Conservation (phyloP, 1,139 yeast genomes). For the Lipomyces yarrowii region DNA sequence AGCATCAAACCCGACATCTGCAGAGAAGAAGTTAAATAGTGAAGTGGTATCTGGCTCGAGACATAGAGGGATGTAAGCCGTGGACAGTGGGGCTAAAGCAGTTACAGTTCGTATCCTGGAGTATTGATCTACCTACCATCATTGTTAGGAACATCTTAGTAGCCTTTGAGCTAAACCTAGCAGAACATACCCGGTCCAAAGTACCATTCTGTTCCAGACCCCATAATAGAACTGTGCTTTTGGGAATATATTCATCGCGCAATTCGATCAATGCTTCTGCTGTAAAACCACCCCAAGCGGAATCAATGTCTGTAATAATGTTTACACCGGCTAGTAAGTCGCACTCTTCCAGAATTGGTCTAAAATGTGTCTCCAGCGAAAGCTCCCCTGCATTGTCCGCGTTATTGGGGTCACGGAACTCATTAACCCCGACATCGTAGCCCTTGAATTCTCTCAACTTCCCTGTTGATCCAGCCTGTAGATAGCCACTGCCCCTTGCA, state of each 20-base stretch:
- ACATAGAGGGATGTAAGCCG: slow-evolving; percentile 56
- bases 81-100: slow-evolving; percentile 50
- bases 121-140: slow-evolving; percentile 35
- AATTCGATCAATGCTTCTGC: slow-evolving; percentile 54
- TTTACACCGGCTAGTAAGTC: slow-evolving; percentile 75
- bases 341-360: slow-evolving; percentile 72
- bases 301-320: slow-evolving; percentile 65
- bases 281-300: slow-evolving; percentile 85
- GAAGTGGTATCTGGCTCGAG: slow-evolving; percentile 34
- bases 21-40: slow-evolving; percentile 10
- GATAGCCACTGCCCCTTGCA: slow-evolving; percentile 42
- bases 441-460: slow-evolving; percentile 45
- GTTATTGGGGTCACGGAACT: slow-evolving; percentile 45
- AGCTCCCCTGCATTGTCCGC: slow-evolving; percentile 35
- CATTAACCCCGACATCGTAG: slow-evolving; percentile 53
- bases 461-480: slow-evolving; percentile 26
- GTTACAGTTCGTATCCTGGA: slow-evolving; percentile 54
- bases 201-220: slow-evolving; percentile 43
- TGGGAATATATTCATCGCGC: slow-evolving; percentile 73
- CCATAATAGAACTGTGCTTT: slow-evolving; percentile 62
- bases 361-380: slow-evolving; percentile 62
- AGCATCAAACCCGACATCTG: slow-evolving; percentile 23
- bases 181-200: slow-evolving; percentile 3
- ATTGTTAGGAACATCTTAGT: not conserved
- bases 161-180: not conserved